A percentile compares a stretch with the other conserved stretches of the same genome.
Conservation (phyloP, 805 yeast species). For the Ogataea methylovora region DNA sequence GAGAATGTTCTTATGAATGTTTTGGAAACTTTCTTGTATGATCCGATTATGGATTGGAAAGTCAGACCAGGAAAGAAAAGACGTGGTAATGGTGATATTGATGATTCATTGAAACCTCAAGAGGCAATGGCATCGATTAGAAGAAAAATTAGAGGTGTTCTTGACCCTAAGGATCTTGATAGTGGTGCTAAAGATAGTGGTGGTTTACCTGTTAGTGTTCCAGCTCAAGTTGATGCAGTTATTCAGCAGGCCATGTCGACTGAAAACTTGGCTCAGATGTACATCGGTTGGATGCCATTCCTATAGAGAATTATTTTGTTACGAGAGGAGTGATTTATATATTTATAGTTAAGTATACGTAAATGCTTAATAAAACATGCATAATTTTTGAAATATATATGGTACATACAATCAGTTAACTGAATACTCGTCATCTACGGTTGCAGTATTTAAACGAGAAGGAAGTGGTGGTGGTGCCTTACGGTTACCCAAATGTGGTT, state of each 20-base stretch:
- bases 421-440: neutral
- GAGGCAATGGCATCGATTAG: slow-evolving; percentile 66
- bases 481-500: too few relatives aligned
- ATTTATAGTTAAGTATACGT: neutral
- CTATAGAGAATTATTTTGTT: slow-evolving; percentile 26
- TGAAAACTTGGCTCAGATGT: slow-evolving; percentile 76
- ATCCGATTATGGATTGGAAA: slow-evolving; percentile 81
- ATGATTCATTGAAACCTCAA: slow-evolving; percentile 40
- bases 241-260: slow-evolving; percentile 73
- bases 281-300: slow-evolving; percentile 87
- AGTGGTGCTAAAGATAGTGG: slow-evolving; percentile 28
- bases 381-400: too few relatives aligned
- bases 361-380: neutral
- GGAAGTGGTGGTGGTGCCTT: neutral
- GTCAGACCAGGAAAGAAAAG: slow-evolving; percentile 26
- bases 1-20: slow-evolving; percentile 85
- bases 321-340: neutral
- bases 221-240: slow-evolving; percentile 87
- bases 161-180: slow-evolving; percentile 51
- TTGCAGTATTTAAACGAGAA: neutral
- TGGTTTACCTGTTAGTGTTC: slow-evolving; percentile 80
- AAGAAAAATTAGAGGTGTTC: slow-evolving; percentile 75
- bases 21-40: slow-evolving; percentile 86
- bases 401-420: too few relatives aligned
- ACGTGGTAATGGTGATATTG: slow-evolving; percentile 8